Evolutionary conservation across 1,139 yeast genomes (phyloP), one percentile per base, ranked within the genome.

Genomic region (Saccharomyces hybrid): DNA sequence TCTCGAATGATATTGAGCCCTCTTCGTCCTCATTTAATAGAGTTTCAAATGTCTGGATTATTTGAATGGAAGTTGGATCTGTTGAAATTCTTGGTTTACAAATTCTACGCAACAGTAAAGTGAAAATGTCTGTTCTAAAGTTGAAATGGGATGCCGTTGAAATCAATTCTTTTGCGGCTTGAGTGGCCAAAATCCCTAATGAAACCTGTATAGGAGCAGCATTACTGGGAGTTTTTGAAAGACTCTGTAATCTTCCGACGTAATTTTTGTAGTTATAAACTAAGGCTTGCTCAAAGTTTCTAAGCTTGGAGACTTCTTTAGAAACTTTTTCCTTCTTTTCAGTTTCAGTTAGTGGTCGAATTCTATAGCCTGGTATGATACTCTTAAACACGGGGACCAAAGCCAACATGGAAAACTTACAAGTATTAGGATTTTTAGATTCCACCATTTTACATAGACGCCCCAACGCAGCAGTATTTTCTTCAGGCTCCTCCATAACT

Each of bases 401-500:
- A 0, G 98, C 84, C 62, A 90, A 74, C 56, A 88, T 74, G 0
- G 96, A 81, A 56, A 89, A 77, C 70, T 87, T 90, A 55, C 87
- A 78, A 5, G 89, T 83, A 54, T 82, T 83, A 48, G 84, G 76
- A 62, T 86, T 83, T 62, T 78, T 80, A 1, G 93, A 83, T 57
- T 77, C 79, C 0, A 88, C 77, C 85, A 88, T 83, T 59, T 81
- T 85, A 49, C 91, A 75, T 52, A 93, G 75, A 64, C 91, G 81
- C 2, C 87, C 78, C 27, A 93, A 74, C 51, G 84, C 78, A 5
- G 79, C 70, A 13, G 86, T 76, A 66, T 91, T 82, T 64, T 88
- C 96, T 68, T 93, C 98, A 1, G 99, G 97, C 57, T 89, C 90
- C 69, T 91, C 96, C 65, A 84, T 83, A 47, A 93, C 73, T 52